phyloP scores from a whole-genome alignment of 257 asterid species.

The Haberlea rhodopensis region DNA sequence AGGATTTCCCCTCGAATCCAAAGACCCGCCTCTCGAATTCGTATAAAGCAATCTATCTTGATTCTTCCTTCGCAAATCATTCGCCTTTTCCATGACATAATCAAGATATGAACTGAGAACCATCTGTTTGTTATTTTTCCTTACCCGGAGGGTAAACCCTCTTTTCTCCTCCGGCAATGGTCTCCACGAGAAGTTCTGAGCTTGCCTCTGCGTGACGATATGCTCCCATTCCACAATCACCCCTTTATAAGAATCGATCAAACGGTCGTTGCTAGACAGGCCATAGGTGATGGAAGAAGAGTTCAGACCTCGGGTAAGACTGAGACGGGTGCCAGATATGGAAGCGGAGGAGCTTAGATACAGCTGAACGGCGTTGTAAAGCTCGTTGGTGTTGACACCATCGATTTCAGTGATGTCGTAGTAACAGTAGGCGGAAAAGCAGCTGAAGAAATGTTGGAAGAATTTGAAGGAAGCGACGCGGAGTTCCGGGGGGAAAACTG shows the following conservation, averaged over 20 bases:
- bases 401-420: conserved; percentile 68
- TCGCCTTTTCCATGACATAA: conserved; percentile 42
- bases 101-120: conserved; percentile 49
- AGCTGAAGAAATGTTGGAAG: conserved; percentile 47
- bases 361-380: conserved; percentile 66
- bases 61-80: conserved; percentile 42
- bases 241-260: conserved; percentile 37
- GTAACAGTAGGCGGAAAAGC: conserved; percentile 59
- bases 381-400: conserved; percentile 70
- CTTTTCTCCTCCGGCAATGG: conserved; percentile 64
- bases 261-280: conserved; percentile 59
- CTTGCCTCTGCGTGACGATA: conserved; percentile 47
- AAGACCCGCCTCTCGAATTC: conserved; percentile 54
- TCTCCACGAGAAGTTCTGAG: conserved; percentile 54
- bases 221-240: conserved; percentile 60
- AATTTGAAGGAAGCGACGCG: conserved; percentile 51
- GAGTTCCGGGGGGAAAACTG: conserved; percentile 63
- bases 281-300: conserved; percentile 60
- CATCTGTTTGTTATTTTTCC: conserved; percentile 41
- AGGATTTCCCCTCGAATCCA: conserved; percentile 45
- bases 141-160: conserved; percentile 45
- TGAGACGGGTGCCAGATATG: conserved; percentile 54
- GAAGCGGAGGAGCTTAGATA: conserved; percentile 65
- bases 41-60: conserved; percentile 57
- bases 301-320: conserved; percentile 55